Evolutionary conservation across 441 rosid genomes (phyloP), one percentile per base, ranked within the genome.

Genomic region (Gossypium schwendimanii): DNA sequence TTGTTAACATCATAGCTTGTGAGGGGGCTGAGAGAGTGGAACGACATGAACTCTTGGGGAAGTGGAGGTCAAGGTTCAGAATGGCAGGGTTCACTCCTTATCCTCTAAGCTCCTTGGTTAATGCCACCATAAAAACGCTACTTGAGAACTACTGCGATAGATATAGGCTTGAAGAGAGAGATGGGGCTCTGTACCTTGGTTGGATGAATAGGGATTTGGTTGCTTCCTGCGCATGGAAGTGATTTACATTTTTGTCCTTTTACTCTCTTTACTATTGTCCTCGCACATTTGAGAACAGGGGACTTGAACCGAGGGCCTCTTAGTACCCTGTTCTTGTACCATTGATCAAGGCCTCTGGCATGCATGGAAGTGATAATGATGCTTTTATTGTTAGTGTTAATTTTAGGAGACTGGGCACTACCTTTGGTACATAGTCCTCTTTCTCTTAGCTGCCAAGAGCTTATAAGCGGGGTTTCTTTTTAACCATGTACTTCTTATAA

Each of bases 141-240:
- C 85, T 91, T 0, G 84, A 78, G 74, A 88, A 81, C 63, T 93
- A 91, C 75, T 82, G 85, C 14, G 54, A 81, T 72, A 85, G 77
- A 39, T 92, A 92, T 57, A 84, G 89, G 74, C 89, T 92, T n/a
- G 88, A 87, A 82, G 97, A 90, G 84, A 85, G 84, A 76, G 93
- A 84, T 39, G 94, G 91, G 49, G 89, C 91, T 26, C 79, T 90
- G 55, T 91, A 83, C 77, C 90, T 93, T 49, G 98, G 98, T 59
- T 93, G 98, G 98, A 88, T 79, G 91, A 60, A 89, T 28, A 81
- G 93, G 79, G 90, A 91, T 86, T 80, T 93, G 90, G 95, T 89
- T 23, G 94, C 93, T 33, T 87, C 96, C 65, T 85, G 91, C 72
- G 98, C 96, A 4, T 92, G 96, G 92, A 84, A 83, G 80, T 87